A percentile compares a stretch with the other conserved stretches of the same genome.
phyloP scores from a whole-genome alignment of 306 rosid species.

The Cucumis melo region DNA sequence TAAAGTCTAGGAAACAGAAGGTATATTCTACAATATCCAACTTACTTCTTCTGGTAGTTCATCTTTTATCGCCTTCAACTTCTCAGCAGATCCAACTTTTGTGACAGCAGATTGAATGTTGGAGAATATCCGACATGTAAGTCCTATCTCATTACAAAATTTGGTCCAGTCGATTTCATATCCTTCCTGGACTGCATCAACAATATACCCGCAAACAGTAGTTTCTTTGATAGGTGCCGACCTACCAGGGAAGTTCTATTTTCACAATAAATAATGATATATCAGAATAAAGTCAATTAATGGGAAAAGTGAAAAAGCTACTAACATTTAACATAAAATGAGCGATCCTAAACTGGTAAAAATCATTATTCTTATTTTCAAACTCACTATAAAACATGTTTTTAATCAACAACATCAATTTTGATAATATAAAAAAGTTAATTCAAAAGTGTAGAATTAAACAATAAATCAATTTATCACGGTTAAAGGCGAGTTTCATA shows the following conservation, averaged over 20 bases:
- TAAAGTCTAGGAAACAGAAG: neutral
- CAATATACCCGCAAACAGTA: conserved; percentile 54
- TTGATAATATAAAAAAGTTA: too few species aligned
- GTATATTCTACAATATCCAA: conserved; percentile 8
- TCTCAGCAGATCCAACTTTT: conserved; percentile 66
- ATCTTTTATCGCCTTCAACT: conserved; percentile 74
- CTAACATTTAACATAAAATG: neutral
- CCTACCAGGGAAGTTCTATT: conserved; percentile 55
- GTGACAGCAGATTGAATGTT: conserved; percentile 47
- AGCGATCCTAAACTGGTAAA: neutral
- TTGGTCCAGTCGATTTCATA: conserved; percentile 61
- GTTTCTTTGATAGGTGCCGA: conserved; percentile 72
- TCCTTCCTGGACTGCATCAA: conserved; percentile 73
- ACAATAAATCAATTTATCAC: too few species aligned
- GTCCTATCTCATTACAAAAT: conserved; percentile 39
- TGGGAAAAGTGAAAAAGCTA: neutral
- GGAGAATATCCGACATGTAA: conserved; percentile 26
- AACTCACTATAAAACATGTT: too few species aligned
- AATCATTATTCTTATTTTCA: too few species aligned
- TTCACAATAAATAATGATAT: conserved; percentile 6
- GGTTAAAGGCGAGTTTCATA: too few species aligned
- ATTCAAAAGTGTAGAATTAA: too few species aligned
- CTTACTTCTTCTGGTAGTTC: conserved; percentile 79
- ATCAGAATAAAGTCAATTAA: neutral
- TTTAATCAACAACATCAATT: too few species aligned